A percentile compares a stretch with the other conserved stretches of the same genome.
phyloP scores from a whole-genome alignment of 176 grass and related monocot genomes.

The Urochloa ruziziensis region DNA sequence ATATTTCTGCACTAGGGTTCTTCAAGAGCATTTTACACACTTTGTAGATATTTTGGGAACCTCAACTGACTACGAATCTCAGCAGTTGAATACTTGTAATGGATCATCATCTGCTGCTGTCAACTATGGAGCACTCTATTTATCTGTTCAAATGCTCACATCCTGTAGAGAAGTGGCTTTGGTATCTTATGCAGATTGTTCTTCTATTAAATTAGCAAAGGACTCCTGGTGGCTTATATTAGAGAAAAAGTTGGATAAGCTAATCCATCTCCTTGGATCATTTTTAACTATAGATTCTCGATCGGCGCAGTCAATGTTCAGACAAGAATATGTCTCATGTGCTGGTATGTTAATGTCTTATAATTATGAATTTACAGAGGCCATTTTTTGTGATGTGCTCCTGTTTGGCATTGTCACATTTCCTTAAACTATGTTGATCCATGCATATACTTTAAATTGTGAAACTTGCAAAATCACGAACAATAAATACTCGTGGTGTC shows the following conservation, averaged over 20 bases:
- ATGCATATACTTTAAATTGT: slow-evolving; percentile 8
- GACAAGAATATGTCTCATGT: slow-evolving; percentile 50
- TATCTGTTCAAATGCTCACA: slow-evolving; percentile 77
- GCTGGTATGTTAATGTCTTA: slow-evolving; percentile 51
- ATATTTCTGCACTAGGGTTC: slow-evolving; percentile 71
- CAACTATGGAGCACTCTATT: slow-evolving; percentile 78
- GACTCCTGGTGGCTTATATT: slow-evolving; percentile 72
- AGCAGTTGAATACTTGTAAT: slow-evolving; percentile 27
- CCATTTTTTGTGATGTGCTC: slow-evolving; percentile 13
- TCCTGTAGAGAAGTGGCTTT: slow-evolving; percentile 75
- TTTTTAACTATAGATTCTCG: slow-evolving; percentile 30
- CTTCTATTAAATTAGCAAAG: slow-evolving; percentile 45
- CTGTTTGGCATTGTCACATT: background rate
- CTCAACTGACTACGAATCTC: slow-evolving; percentile 33
- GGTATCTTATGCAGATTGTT: slow-evolving; percentile 36
- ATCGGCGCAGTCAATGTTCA: slow-evolving; percentile 24
- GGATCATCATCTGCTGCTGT: slow-evolving; percentile 29
- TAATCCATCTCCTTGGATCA: slow-evolving; percentile 51
- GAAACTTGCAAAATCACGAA: slow-evolving; percentile 1
- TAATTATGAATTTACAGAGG: slow-evolving; percentile 6
- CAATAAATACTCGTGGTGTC: background rate
- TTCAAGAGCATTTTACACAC: slow-evolving; percentile 69
- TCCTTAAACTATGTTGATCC: background rate
- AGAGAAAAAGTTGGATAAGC: slow-evolving; percentile 37
- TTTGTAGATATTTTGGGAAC: slow-evolving; percentile 68